Evolutionary conservation across 192 early-diverging fungal genomes (phyloP).

Genomic region (Backusella liffmaniae): DNA sequence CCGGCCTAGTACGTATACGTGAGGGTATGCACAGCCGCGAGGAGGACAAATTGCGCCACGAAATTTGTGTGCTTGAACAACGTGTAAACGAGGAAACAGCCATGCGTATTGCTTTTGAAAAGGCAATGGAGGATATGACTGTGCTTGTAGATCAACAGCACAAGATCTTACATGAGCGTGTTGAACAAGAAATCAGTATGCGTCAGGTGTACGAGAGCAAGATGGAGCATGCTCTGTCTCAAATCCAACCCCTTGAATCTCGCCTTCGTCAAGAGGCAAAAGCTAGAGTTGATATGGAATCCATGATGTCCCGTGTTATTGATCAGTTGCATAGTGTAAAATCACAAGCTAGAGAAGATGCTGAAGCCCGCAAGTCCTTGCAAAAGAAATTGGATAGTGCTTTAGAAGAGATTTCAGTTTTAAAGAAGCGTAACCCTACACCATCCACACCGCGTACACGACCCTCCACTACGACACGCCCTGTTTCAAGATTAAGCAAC

Average conservation of each 20-base stretch:
- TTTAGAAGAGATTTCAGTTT: not conserved
- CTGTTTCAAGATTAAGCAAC: not conserved
- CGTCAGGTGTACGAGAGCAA: slow-evolving; percentile 26
- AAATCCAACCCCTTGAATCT: slow-evolving; percentile 24
- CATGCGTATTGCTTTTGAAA: slow-evolving; percentile 31
- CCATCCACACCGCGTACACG: not conserved
- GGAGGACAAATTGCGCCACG: not conserved
- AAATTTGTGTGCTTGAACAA: slow-evolving; percentile 8
- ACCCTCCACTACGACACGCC: not conserved
- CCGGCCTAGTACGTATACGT: slow-evolving; percentile 9
- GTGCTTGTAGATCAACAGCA: slow-evolving; percentile 28
- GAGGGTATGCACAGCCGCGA: slow-evolving; percentile 13
- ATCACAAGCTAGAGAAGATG: slow-evolving; percentile 7
- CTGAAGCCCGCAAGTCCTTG: not conserved
- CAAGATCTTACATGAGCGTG: slow-evolving; percentile 23
- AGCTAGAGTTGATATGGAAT: slow-evolving; percentile 19
- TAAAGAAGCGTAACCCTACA: slow-evolving; percentile 15
- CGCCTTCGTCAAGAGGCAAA: slow-evolving; percentile 19
- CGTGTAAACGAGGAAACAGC: slow-evolving; percentile 22
- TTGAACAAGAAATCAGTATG: slow-evolving; percentile 31
- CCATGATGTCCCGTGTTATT: slow-evolving; percentile 18
- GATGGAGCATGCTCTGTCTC: slow-evolving; percentile 18
- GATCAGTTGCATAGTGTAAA: slow-evolving; percentile 21
- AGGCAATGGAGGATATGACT: slow-evolving; percentile 35
- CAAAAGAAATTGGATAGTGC: slow-evolving; percentile 14